Base-by-base conservation (phyloP, 2,329 filamentous ascomycete species). In the Beauveria medogensis region DNA sequence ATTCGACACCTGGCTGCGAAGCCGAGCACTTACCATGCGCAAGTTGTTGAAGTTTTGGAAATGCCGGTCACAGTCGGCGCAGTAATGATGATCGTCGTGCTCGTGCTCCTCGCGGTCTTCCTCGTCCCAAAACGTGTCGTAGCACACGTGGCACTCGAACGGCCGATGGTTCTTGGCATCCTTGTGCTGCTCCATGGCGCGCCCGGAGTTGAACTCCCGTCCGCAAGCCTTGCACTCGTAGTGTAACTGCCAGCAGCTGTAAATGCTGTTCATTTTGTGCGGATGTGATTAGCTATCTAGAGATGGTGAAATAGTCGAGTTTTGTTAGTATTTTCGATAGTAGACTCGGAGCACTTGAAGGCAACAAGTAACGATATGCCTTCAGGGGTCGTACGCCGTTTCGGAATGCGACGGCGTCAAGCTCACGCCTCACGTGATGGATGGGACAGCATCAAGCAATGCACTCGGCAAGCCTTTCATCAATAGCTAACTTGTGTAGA, bases 21-120 rank as follows among this genome's bases (percentile, higher is more conserved):
- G 40, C 20, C 3, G 24, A 26, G 30, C 22, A 47, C 68, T 59
- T 58, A 73, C 73, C 72, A 71, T 71, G 56, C 62, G 68, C 46
- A 75, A 60, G 60, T 68, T 67, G 46, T 71, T 74, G 2, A 53
- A 5, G 43, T 47, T 73, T 0, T 37, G 24, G 47, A 78, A 79
- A 0, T 26, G 14, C 2, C 71, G 70, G 0, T 70, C 24, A 52
- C 74, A 78, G 0, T 68, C 65, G 1, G 16, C 14, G 55, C 75
- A 78, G 59, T 72, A 73, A 16, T 61, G 20, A 58, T 77, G 73
- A 0, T 65, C 30, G 0, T 69, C 61, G 26, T 68, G 54, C 51
- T 74, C 68, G 57, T 76, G 74, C 1, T 67, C 14, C 5, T 24
- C 51, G 24, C 61, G 47, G 1, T 64, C 24, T 3, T 66, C 50